Conservation (phyloP, 768 basidiomycete genomes). For the Hericium erinaceus region DNA sequence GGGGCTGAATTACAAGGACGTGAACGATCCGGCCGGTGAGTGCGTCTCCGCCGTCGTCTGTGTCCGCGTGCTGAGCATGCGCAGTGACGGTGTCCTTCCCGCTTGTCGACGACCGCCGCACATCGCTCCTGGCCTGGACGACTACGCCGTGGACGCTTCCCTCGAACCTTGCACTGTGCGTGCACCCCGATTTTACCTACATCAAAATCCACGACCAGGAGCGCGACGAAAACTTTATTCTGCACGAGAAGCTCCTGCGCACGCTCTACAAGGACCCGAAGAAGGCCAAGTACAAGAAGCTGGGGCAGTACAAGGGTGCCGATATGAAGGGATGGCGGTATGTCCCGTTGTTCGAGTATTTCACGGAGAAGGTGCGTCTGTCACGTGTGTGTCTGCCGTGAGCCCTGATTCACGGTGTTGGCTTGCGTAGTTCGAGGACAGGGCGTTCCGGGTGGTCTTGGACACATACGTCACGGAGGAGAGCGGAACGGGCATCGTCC, state of each 20-base stretch:
- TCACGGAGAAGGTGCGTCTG: constrained; percentile 73
- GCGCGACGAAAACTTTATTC: constrained; percentile 79
- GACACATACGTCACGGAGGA: constrained; percentile 91
- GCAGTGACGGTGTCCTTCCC: constrained; percentile 88
- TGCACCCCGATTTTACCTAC: constrained; percentile 93
- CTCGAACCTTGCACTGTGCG: constrained; percentile 90
- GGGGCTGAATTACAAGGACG: constrained; percentile 83
- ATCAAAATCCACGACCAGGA: constrained; percentile 94
- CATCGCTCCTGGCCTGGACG: constrained; percentile 92
- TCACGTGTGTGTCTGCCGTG: background rate
- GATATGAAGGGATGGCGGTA: constrained; percentile 98
- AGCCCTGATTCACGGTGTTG: background rate
- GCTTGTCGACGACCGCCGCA: constrained; percentile 85
- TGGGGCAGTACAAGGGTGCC: constrained; percentile 77
- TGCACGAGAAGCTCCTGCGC: constrained; percentile 78
- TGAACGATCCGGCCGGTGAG: constrained; percentile 85
- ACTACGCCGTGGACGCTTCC: constrained; percentile 99
- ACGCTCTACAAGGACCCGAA: constrained; percentile 96
- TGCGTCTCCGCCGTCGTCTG: constrained; percentile 1
- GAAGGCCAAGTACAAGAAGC: constrained; percentile 91
- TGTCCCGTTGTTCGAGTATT: constrained; percentile 92
- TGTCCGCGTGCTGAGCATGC: background rate
- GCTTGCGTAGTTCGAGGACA: constrained; percentile 67
- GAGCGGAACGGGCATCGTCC: constrained; percentile 96
- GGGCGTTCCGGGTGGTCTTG: constrained; percentile 79